Evolutionary conservation across 73 alveolate species (phyloP), one percentile per base, ranked within the genome.

Genomic region (Paramecium sexaurelia): DNA sequence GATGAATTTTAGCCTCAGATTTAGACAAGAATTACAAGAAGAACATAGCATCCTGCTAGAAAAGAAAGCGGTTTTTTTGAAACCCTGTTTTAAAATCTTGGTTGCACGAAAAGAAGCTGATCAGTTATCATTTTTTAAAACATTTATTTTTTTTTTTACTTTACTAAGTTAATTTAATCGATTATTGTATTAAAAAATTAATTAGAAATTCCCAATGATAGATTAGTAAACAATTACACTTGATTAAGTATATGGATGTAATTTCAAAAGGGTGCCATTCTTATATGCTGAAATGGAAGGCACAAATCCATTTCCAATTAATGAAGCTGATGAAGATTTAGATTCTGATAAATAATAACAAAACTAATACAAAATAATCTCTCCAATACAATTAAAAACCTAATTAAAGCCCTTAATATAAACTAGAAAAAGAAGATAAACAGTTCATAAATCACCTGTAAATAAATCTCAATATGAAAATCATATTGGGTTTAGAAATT

Each of bases 101-200:
- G 87, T 32, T 73, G 87, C 45, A 35, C 87, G 4, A 73, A 73
- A 73, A 73, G 87, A 73, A 19, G 45, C 15, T 73, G 87, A 73
- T 51, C 17, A 51, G 22, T 15, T 51, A 51, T n/a, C 67, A 51
- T 51, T 51, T 51, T 51, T 51, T 43, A 5, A 51, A 51, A 51
- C 11, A 51, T n/a, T 2, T 51, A 51, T 51, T 51, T 51, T 35
- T n/a, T n/a, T n/a, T 51, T 51, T 26, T 51, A 51, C 67, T 51
- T 15, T 51, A 51, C 67, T 51, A 51, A 51, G 13, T 51, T 51
- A 51, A 51, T 51, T 51, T 51, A 51, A n/a, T 17, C 67, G 17
- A 51, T n/a, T 43, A 3, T 17, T 51, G 32, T 22, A 2, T 17
- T 51, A 51, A 17, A 51, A 51, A 17, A n/a, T 51, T 51, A 15